Evolutionary conservation across 345 rosid species (phyloP), one percentile per base, ranked within the genome.

Genomic region (Salix koriyanagi): DNA sequence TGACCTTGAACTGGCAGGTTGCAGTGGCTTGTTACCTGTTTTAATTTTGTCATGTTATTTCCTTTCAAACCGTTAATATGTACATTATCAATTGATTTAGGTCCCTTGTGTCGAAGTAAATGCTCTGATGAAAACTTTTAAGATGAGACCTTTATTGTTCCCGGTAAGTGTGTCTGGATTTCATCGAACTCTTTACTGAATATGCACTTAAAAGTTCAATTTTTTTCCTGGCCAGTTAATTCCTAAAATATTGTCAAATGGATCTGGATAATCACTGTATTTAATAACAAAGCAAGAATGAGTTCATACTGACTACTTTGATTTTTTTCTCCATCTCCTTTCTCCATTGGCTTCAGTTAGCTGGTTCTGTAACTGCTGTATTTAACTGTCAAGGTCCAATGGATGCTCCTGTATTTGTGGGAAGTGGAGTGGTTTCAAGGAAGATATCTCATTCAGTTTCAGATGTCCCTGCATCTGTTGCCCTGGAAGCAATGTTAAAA

Each of bases 371-470:
- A 41, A 95, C 99, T 77, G 96, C 97, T 69, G 97, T 95, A 67
- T 95, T 95, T 84, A 95, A 95, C 83, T 93, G 97, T 87, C 99
- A 95, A 91, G 99, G 99, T 32, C 99, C 97, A 71, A 80, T 95
- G 73, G 95, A 91, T 86, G 97, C 97, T 81, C 99, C 99, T 8
- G 82, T 86, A 79, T 95, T 95, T 87, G 97, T 95, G 82, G 99
- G 99, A 74, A 95, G 99, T 82, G 97, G 97, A 69, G 91, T 95
- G 90, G 96, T 90, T 65, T 88, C 99, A 73, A 88, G 99, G 84
- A 92, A 93, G 88, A 86, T 91, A 75, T 86, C 96, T 75, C 80
- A 86, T 81, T 79, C 92, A 58, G 79, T 86, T 83, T 81, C 88
- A 68, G 93, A 90, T 44, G 83, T 81, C 76, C 96, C 94, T 80